phyloP scores from a whole-genome alignment of 1,284 basidiomycete species.

The Irpex sp. region DNA sequence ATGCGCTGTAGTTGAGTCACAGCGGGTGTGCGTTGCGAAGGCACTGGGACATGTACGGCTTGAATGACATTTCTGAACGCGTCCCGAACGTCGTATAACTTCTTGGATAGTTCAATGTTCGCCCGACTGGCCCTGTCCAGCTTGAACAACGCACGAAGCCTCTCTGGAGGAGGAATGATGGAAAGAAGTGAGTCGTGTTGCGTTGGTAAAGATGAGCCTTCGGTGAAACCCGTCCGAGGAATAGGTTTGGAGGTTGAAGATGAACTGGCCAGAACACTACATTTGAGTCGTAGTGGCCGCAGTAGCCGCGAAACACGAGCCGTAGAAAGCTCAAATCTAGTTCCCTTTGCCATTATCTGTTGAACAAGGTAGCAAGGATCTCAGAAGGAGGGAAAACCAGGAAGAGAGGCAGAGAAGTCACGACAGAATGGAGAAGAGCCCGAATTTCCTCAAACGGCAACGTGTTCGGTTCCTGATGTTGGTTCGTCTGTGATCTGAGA shows the following conservation, averaged over 20 bases:
- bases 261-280: slow-evolving; percentile 32
- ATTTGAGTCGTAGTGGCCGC: slow-evolving; percentile 52
- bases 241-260: slow-evolving; percentile 15
- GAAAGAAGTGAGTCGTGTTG: slow-evolving; percentile 32
- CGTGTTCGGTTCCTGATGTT: background rate
- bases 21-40: too few species aligned
- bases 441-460: background rate
- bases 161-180: slow-evolving; percentile 35
- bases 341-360: background rate
- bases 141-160: slow-evolving; percentile 30
- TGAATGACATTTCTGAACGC: slow-evolving; percentile 48
- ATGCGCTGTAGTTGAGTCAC: slow-evolving; percentile 18
- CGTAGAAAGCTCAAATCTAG: slow-evolving; percentile 29
- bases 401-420: background rate
- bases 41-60: slow-evolving; percentile 20
- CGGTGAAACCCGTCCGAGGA: slow-evolving; percentile 11
- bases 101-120: slow-evolving; percentile 41
- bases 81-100: slow-evolving; percentile 48
- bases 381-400: background rate
- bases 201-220: background rate
- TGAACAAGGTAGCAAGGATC: background rate
- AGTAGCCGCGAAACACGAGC: slow-evolving; percentile 50
- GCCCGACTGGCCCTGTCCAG: slow-evolving; percentile 33
- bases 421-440: background rate
- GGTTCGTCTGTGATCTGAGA: background rate